Conservation (phyloP, 768 basidiomycete genomes). For the Phaffia tasmanica region DNA sequence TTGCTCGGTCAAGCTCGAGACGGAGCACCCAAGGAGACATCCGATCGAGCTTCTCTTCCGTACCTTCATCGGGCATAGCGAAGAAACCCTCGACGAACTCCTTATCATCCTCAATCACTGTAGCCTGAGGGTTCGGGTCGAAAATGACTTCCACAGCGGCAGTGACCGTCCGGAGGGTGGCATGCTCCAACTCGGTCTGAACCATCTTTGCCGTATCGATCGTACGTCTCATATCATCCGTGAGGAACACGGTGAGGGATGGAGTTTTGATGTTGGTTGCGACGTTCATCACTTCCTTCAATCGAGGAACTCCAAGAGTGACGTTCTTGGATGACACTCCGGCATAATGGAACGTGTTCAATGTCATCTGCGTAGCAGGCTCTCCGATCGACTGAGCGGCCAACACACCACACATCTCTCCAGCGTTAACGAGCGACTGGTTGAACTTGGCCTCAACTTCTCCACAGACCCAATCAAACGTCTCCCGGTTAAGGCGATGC, state of each 20-base stretch:
- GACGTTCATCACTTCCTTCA: slow-evolving; percentile 99
- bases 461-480: slow-evolving; percentile 95
- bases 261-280: slow-evolving; percentile 98
- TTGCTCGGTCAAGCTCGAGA: slow-evolving; percentile 87
- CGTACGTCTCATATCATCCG: slow-evolving; percentile 55
- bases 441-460: slow-evolving; percentile 96
- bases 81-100: slow-evolving; percentile 98
- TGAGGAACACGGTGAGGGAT: slow-evolving; percentile 81
- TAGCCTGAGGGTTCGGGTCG: slow-evolving; percentile 80
- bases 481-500: slow-evolving; percentile 76
- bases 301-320: slow-evolving; percentile 94
- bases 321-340: slow-evolving; percentile 99
- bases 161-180: slow-evolving; percentile 84
- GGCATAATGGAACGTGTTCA: slow-evolving; percentile 99
- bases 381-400: slow-evolving; percentile 98
- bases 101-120: slow-evolving; percentile 90
- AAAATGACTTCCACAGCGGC: slow-evolving; percentile 96
- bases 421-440: slow-evolving; percentile 77
- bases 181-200: slow-evolving; percentile 85
- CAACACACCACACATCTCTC: slow-evolving; percentile 98
- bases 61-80: slow-evolving; percentile 94
- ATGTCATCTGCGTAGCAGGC: slow-evolving; percentile 98
- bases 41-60: slow-evolving; percentile 75
- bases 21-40: slow-evolving; percentile 97
- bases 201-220: slow-evolving; percentile 66